Evolutionary conservation across 495 filamentous ascomycete species (phyloP), one percentile per base, ranked within the genome.

Genomic region (Oleoguttula mirabilis): DNA sequence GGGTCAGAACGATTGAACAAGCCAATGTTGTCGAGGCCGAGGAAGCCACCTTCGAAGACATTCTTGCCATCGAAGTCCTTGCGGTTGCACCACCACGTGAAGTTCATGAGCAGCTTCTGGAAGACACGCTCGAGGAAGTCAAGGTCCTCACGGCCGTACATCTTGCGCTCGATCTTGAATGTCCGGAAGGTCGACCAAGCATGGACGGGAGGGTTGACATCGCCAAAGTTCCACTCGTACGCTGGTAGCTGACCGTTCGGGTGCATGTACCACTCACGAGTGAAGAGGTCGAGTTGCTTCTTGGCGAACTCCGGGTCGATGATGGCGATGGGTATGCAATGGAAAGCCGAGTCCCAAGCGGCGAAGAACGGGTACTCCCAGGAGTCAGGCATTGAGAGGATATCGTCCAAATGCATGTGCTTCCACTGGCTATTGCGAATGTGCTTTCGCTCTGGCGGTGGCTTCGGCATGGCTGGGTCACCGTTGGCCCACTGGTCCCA

Each of bases 341-440:
- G 88, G 65, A 95, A 96, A 2, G 87, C 88, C 27, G 85, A 87
- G 54, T 96, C 88, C 88, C 88, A 96, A 1, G 88, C 88, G 11
- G 88, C 88, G 59, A 96, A 96, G 69, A 96, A 96, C 0, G 88
- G 88, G 56, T 96, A 96, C 55, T 96, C 88, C 88, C 88, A 96
- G 0, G 85, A 93, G 54, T 96, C 88, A 4, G 88, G 88, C 88
- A 96, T 95, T 0, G 87, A 94, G 2, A 96, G 65, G 31, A 96
- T 82, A 55, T 95, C 88, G 54, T 96, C 88, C 43, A 94, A 74
- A 55, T 94, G 70, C 63, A 96, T 70, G 58, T 96, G 88, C 52
- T 80, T 88, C 88, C 88, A 96, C 32, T 88, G 74, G 24, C 76
- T 65, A 54, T 95, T 96, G 31, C 88, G 77, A 36, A 96, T 71